phyloP scores from a whole-genome alignment of 805 yeast species.

The Sugiyamaella qingdaonensis region DNA sequence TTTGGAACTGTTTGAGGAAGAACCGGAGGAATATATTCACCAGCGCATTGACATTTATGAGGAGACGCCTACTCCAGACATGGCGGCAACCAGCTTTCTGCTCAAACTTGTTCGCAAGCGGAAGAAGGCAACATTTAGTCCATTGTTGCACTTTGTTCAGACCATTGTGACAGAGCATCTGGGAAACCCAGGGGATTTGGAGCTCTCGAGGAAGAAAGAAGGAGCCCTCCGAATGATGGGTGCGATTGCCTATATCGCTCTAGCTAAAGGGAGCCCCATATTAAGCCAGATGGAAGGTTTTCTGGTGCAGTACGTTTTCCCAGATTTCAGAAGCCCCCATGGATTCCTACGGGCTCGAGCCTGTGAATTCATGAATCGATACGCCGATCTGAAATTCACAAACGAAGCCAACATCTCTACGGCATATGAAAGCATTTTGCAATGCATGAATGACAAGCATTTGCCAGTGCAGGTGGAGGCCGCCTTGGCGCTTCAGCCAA shows the following conservation, averaged over 20 bases:
- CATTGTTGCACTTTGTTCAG: conserved; percentile 54
- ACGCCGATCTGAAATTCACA: conserved; percentile 58
- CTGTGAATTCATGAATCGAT: conserved; percentile 46
- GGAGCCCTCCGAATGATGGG: conserved; percentile 79
- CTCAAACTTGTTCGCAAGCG: conserved; percentile 69
- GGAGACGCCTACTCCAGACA: conserved; percentile 64
- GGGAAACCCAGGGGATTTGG: conserved; percentile 34
- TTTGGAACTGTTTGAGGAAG: conserved; percentile 73
- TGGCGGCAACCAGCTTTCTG: conserved; percentile 72
- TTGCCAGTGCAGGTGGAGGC: conserved; percentile 81
- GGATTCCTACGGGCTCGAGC: conserved; percentile 66
- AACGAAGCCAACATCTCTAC: conserved; percentile 63
- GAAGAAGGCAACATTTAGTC: conserved; percentile 30
- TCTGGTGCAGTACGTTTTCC: conserved; percentile 59
- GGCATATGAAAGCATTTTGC: conserved; percentile 37
- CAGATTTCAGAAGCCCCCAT: conserved; percentile 60
- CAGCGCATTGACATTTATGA: conserved; percentile 58
- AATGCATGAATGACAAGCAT: conserved; percentile 45
- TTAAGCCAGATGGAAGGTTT: conserved; percentile 64
- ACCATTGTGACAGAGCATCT: conserved; percentile 36
- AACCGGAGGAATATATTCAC: conserved; percentile 85
- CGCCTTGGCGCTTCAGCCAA: conserved; percentile 80
- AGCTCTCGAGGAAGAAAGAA: conserved; percentile 61
- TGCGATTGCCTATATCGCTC: conserved; percentile 53
- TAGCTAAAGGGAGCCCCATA: conserved; percentile 53